phyloP scores from a whole-genome alignment of 805 yeast genomes.

The Kluyveromyces nonfermentans region DNA sequence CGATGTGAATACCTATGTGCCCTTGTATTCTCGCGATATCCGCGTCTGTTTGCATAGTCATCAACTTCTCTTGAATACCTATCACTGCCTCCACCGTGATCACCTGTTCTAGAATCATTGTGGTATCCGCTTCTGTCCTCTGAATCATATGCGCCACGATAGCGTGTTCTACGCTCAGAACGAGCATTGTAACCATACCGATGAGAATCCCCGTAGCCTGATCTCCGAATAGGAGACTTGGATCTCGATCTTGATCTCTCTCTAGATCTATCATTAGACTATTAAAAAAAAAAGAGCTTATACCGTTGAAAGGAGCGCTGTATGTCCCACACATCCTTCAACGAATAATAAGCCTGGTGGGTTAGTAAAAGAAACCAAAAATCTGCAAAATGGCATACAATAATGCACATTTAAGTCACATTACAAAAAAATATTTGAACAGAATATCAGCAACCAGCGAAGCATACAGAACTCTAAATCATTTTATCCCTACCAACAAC shows the following conservation, averaged over 20 bases:
- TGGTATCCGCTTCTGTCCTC: constrained; percentile 2
- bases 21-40: constrained; percentile 15
- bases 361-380: neutral
- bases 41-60: neutral
- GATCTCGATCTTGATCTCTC: constrained; percentile 11
- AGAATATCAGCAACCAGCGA: neutral
- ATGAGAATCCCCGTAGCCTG: constrained; percentile 16
- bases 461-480: neutral
- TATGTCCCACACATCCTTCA: neutral
- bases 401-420: neutral
- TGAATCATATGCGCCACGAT: constrained; percentile 19
- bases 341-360: neutral
- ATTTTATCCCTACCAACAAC: neutral
- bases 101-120: neutral
- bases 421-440: neutral
- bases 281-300: neutral
- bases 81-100: neutral
- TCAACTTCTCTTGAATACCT: constrained; percentile 2
- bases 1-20: constrained; percentile 12
- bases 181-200: constrained; percentile 25
- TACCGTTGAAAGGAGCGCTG: neutral
- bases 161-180: constrained; percentile 16
- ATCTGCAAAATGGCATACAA: neutral
- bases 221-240: constrained; percentile 16
- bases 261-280: constrained; percentile 2